Conservation (phyloP, 108 stramenopile species). For the Aurantiochytrium sp. region DNA sequence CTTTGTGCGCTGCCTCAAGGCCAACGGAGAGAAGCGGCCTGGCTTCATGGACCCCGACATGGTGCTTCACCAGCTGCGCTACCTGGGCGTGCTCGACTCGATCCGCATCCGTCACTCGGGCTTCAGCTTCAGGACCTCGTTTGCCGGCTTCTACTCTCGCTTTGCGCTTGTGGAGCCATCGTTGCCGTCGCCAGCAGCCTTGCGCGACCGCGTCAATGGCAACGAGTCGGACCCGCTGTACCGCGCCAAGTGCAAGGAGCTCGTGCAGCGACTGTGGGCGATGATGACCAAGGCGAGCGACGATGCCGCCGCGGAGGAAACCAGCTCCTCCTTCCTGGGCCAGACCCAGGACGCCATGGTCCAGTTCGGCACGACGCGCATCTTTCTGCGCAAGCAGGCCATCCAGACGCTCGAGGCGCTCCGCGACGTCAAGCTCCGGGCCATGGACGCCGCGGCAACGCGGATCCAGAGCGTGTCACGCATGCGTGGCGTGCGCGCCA, state of each 20-base stretch:
- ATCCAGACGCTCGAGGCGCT: constrained; percentile 36
- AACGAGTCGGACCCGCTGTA: neutral
- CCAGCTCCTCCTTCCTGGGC: neutral
- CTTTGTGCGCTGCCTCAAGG: constrained; percentile 97
- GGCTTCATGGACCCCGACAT: neutral
- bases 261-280: neutral
- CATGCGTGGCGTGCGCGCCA: neutral
- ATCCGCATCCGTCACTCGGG: neutral
- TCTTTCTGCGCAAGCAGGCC: constrained; percentile 31
- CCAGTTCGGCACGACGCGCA: neutral
- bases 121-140: constrained; percentile 35
- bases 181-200: neutral
- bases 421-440: constrained; percentile 34
- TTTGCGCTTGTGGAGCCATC: constrained; percentile 36
- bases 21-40: constrained; percentile 61
- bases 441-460: constrained; percentile 32
- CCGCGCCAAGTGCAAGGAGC: neutral
- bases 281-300: neutral
- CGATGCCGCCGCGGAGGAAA: too few relatives aligned
- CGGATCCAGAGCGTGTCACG: neutral
- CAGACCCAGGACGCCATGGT: neutral
- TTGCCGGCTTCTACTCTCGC: constrained; percentile 38
- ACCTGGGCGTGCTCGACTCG: constrained; percentile 34
- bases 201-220: neutral
- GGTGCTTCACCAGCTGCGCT: constrained; percentile 7